Conservation (phyloP, 345 rosid species). For the Mallotus nudiflorus region DNA sequence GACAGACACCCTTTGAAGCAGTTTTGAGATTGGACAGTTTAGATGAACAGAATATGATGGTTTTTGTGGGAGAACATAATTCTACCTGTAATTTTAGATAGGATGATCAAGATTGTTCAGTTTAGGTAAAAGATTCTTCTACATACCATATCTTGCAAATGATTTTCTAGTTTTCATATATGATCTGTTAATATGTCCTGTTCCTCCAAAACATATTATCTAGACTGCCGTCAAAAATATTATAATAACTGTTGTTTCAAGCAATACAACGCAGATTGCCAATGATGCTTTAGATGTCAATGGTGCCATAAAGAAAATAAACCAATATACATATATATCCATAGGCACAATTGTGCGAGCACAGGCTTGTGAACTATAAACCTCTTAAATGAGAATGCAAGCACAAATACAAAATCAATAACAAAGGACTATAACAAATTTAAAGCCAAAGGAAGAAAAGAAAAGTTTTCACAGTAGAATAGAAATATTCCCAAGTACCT, state of each 20-base stretch:
- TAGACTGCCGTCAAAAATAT: too few species aligned
- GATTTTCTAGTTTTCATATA: background rate
- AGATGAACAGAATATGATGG: background rate
- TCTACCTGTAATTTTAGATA: background rate
- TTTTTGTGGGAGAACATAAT: background rate
- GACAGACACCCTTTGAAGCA: background rate
- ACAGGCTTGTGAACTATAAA: background rate
- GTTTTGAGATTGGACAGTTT: background rate
- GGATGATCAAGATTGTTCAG: background rate
- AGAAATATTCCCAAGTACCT: constrained; percentile 45
- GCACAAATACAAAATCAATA: background rate
- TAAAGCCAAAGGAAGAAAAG: background rate
- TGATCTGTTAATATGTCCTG: background rate
- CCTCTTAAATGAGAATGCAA: background rate
- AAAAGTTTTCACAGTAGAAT: background rate
- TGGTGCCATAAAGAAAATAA: background rate
- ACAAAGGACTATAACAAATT: background rate
- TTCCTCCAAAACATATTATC: too few species aligned
- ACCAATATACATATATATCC: background rate
- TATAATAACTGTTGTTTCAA: too few species aligned
- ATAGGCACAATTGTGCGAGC: too few species aligned
- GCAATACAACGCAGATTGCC: background rate
- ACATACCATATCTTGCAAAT: background rate
- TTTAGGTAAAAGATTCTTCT: background rate
- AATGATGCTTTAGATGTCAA: background rate